A percentile compares a stretch with the other conserved stretches of the same genome.
phyloP scores from a whole-genome alignment of 352 stramenopile genomes.

The Phytophthora melonis region DNA sequence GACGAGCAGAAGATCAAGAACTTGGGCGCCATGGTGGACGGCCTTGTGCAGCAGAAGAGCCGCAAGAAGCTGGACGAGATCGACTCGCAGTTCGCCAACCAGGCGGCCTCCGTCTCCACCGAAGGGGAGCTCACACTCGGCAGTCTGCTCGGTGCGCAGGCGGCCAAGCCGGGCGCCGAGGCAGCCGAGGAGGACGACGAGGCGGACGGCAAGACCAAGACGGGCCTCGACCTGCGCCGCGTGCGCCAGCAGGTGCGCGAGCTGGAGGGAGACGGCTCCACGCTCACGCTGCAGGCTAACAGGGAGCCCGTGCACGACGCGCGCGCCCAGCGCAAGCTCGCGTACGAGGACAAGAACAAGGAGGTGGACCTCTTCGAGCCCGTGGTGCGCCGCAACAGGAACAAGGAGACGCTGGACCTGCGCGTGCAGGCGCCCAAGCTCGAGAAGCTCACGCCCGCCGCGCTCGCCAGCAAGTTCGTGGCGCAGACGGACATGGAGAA shows the following conservation, averaged over 20 bases:
- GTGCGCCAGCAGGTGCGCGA: constrained; percentile 83
- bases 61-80: constrained; percentile 68
- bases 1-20: constrained; percentile 59
- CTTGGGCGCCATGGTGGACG: constrained; percentile 59
- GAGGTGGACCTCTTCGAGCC: constrained; percentile 92
- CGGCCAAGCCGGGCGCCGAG: constrained; percentile 49
- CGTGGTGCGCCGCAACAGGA: constrained; percentile 91
- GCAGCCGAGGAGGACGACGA: constrained; percentile 35
- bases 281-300: constrained; percentile 62
- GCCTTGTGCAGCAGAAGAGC: constrained; percentile 58
- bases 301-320: constrained; percentile 86
- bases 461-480: constrained; percentile 94
- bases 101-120: constrained; percentile 9
- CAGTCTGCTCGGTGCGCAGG: constrained; percentile 46
- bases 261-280: constrained; percentile 67
- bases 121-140: constrained; percentile 38
- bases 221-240: constrained; percentile 54
- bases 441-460: constrained; percentile 84
- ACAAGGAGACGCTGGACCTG: constrained; percentile 96
- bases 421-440: constrained; percentile 88
- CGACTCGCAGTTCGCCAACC: constrained; percentile 47
- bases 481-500: constrained; percentile 93
- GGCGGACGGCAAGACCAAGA: constrained; percentile 28
- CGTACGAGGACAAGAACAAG: constrained; percentile 90
- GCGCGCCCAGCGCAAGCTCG: constrained; percentile 88